These are phyloP conservation scores for Mercurialis annua DNA, from an alignment of 345 rosid genomes.

Conservation along the genomic window DNA sequence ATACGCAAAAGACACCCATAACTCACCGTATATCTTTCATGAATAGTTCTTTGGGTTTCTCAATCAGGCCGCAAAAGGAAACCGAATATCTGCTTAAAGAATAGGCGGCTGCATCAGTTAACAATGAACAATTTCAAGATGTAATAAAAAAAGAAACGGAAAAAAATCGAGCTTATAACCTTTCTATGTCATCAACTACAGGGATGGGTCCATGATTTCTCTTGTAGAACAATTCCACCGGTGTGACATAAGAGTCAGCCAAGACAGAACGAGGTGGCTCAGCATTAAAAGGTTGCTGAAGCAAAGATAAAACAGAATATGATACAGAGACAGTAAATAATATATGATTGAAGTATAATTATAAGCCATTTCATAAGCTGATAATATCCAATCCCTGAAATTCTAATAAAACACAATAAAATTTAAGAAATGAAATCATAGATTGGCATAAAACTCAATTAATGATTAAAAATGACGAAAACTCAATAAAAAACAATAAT, in stretches of 20 bases:
- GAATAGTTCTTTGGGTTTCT: slow-evolving; percentile 48
- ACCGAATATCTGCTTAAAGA: slow-evolving; percentile 54
- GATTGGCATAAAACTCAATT: too few relatives aligned
- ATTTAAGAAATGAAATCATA: background rate
- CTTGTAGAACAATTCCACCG: slow-evolving; percentile 86
- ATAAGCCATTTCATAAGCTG: background rate
- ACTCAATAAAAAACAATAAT: background rate
- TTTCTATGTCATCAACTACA: slow-evolving; percentile 59
- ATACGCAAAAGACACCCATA: slow-evolving; percentile 1
- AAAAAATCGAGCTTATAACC: slow-evolving; percentile 34
- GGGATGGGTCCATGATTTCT: slow-evolving; percentile 98
- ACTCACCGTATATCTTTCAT: slow-evolving; percentile 73
- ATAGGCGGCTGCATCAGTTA: slow-evolving; percentile 13
- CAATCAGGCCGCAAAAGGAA: slow-evolving; percentile 45
- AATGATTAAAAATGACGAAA: background rate
- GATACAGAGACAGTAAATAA: background rate
- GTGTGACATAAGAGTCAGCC: slow-evolving; percentile 68
- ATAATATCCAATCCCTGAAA: background rate
- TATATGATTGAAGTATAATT: background rate
- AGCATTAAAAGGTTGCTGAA: slow-evolving; percentile 91
- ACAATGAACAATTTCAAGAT: slow-evolving; percentile 3
- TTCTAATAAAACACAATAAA: background rate
- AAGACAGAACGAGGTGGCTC: slow-evolving; percentile 83
- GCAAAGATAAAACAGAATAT: background rate
- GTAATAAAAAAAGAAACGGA: slow-evolving; percentile 1